Evolutionary conservation across 1,139 yeast species (phyloP), one percentile per base, ranked within the genome.

Genomic region (Blastobotrys persicus): DNA sequence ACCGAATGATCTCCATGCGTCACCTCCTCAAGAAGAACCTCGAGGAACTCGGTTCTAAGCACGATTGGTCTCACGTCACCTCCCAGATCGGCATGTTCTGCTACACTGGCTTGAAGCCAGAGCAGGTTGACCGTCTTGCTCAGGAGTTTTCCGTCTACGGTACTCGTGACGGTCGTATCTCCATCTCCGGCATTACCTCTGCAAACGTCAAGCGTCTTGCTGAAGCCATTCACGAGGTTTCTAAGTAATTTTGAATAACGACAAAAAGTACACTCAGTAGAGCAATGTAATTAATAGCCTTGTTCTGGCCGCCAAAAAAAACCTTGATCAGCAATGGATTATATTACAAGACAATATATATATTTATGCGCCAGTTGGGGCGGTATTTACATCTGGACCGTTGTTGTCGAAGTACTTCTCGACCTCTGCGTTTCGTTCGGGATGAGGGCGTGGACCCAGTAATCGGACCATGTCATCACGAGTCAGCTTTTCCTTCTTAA

Each of bases 31-130:
- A 84, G 67, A 73, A 74, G 53, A 76, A 78, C 59, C 77, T 89
- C 57, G 79, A 78, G 52, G 69, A 72, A 44, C 78, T 88, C 56
- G 77, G 79, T 12, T 88, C 98, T 44, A 92, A 94, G 46, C 95
- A 95, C 50, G 81, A 77, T 67, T 92, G 98, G 98, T 88, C 84
- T 59, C 98, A 91, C 70, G 88, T 92, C 61, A 88, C 87, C 48
- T 76, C 78, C 56, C 98, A 92, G 73, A 85, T 88, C 54, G 98
- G 98, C 60, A 92, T 92, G 98, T 92, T 92, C 70, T 88, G 96
- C 49, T 92, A 83, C 72, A 91, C 98, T 20, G 98, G 96, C 1
- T 77, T 92, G 59, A 71, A 78, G 18, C 75, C 85, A 20, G 88
- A 83, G 46, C 92, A 88, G 81, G 97, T 88, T 47, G 79, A 78